These are phyloP conservation scores for Globisporangium rhizosaccharum DNA, from an alignment of 352 stramenopile genomes.

Conservation along the genomic window DNA sequence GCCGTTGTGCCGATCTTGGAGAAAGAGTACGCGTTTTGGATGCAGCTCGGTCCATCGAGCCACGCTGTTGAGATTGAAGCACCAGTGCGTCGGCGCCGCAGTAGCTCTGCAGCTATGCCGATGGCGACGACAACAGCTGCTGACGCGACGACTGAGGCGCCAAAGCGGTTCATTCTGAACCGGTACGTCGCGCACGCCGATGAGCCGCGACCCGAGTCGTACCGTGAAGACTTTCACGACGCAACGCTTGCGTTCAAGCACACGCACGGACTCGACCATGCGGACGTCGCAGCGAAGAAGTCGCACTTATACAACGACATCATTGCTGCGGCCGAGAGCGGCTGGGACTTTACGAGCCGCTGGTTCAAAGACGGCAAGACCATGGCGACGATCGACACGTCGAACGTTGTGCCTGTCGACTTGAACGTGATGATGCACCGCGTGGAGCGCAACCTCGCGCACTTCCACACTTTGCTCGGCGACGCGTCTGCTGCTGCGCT, in stretches of 20 bases:
- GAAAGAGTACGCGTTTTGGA: conserved; percentile 82
- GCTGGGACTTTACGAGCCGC: conserved; percentile 87
- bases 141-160: conserved; percentile 11
- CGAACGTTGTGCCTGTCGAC: conserved; percentile 72
- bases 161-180: conserved; percentile 52
- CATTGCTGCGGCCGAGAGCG: conserved; percentile 77
- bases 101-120: background rate
- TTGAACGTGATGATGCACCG: conserved; percentile 80
- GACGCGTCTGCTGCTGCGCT: conserved; percentile 29
- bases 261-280: conserved; percentile 11
- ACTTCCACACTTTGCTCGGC: conserved; percentile 50
- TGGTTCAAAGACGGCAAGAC: conserved; percentile 57
- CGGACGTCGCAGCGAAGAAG: conserved; percentile 35
- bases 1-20: conserved; percentile 57
- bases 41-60: conserved; percentile 50
- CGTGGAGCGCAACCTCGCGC: conserved; percentile 65
- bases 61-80: conserved; percentile 39
- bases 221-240: conserved; percentile 69
- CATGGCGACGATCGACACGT: conserved; percentile 56
- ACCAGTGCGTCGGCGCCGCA: background rate
- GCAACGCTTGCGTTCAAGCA: conserved; percentile 47
- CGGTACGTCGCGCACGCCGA: conserved; percentile 67
- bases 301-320: conserved; percentile 76
- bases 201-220: conserved; percentile 79
- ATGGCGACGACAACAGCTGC: background rate